Percentiles rank a stretch among this genome's conserved stretches.
phyloP scores from a whole-genome alignment of 768 basidiomycete species.

The Naganishia kalamii region DNA sequence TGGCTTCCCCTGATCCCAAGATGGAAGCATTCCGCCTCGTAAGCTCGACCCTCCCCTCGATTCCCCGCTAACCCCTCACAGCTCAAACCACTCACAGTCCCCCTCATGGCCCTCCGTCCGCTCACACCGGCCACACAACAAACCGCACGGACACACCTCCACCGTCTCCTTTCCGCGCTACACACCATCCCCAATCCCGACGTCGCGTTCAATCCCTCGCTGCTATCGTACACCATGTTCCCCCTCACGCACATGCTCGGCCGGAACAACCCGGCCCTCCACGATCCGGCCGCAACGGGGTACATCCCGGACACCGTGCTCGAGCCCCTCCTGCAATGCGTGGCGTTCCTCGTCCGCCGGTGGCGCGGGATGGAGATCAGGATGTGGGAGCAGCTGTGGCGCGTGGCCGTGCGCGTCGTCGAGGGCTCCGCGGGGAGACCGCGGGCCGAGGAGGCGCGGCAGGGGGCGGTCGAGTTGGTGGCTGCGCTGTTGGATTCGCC shows the following conservation, averaged over 20 bases:
- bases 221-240: conserved; percentile 79
- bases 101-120: conserved; percentile 65
- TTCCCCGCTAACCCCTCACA: too few relatives aligned
- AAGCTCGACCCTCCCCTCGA: too few relatives aligned
- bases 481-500: conserved; percentile 53
- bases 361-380: conserved; percentile 58
- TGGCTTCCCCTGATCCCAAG: too few relatives aligned
- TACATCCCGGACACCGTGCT: conserved; percentile 69
- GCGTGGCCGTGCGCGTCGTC: conserved; percentile 62
- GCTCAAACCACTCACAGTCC: conserved; percentile 70
- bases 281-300: background rate
- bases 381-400: conserved; percentile 80
- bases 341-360: conserved; percentile 63
- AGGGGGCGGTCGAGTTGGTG: conserved; percentile 66
- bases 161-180: conserved; percentile 54
- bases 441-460: conserved; percentile 69
- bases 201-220: conserved; percentile 52
- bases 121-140: conserved; percentile 56
- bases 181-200: conserved; percentile 48
- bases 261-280: conserved; percentile 56
- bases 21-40: too few relatives aligned
- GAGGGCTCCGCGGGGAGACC: conserved; percentile 55
- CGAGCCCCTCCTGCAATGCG: conserved; percentile 61
- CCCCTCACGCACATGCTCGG: conserved; percentile 79
- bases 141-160: conserved; percentile 54